Evolutionary conservation across 208 protist species (phyloP).

Genomic region (Tetramitus jugosus): DNA sequence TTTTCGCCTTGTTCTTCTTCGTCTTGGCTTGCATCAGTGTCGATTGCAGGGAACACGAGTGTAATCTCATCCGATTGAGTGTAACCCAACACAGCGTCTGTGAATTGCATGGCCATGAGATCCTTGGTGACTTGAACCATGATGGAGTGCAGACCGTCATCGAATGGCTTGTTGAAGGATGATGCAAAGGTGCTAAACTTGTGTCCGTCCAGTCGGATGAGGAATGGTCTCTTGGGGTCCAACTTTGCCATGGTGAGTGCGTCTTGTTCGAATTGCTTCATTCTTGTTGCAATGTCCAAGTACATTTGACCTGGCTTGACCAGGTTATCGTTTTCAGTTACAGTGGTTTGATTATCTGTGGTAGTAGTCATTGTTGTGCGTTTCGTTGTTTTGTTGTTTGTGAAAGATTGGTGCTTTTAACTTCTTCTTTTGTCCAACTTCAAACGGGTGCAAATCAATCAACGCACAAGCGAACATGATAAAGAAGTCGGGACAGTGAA

Average conservation of each 20-base stretch:
- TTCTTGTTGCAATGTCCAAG: not conserved
- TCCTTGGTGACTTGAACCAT: slow-evolving; percentile 11
- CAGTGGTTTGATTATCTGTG: too few species aligned
- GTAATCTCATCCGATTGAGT: slow-evolving; percentile 23
- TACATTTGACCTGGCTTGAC: too few species aligned
- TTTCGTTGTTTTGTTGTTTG: too few species aligned
- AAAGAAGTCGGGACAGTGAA: too few species aligned
- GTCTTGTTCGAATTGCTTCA: slow-evolving; percentile 12
- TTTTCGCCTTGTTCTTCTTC: not conserved
- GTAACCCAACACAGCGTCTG: not conserved
- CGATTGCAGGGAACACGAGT: not conserved
- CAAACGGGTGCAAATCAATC: too few species aligned
- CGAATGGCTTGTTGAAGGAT: slow-evolving; percentile 18
- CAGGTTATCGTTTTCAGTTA: too few species aligned
- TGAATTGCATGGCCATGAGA: not conserved
- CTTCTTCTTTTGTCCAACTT: too few species aligned
- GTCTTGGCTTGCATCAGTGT: not conserved
- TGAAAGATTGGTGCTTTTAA: too few species aligned
- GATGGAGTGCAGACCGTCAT: not conserved
- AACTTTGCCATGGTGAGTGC: not conserved
- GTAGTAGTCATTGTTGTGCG: too few species aligned
- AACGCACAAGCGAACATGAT: too few species aligned
- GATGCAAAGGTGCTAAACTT: not conserved
- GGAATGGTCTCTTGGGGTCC: not conserved
- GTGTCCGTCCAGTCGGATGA: slow-evolving; percentile 18